A percentile compares a stretch with the other conserved stretches of the same genome.
phyloP scores from a whole-genome alignment of 768 basidiomycete species.

The Tricholoma sp. region DNA sequence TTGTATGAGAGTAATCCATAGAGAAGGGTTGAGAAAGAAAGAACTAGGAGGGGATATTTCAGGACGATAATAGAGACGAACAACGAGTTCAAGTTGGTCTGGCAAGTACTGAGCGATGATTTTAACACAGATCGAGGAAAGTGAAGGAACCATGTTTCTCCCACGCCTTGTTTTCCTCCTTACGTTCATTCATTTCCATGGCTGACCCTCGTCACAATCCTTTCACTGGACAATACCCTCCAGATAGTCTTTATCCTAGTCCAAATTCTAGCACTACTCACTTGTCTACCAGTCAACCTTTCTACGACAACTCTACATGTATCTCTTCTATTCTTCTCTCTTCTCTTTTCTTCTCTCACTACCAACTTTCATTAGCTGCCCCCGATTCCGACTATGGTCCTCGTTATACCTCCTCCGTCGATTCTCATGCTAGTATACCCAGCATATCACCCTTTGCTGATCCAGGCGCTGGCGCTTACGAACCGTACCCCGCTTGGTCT shows the following conservation, averaged over 20 bases:
- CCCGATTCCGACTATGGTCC: slow-evolving; percentile 33
- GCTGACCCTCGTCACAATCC: slow-evolving; percentile 23
- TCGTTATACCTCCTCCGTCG: slow-evolving; percentile 53
- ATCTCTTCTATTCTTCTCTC: slow-evolving; percentile 1
- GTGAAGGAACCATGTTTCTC: slow-evolving; percentile 37
- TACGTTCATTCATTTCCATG: slow-evolving; percentile 16
- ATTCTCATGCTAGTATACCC: slow-evolving; percentile 55
- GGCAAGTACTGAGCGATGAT: slow-evolving; percentile 37
- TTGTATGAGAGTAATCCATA: slow-evolving; percentile 62
- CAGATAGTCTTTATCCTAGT: slow-evolving; percentile 48
- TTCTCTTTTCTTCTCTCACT: slow-evolving; percentile 3
- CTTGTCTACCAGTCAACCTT: slow-evolving; percentile 42
- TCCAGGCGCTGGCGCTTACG: slow-evolving; percentile 42
- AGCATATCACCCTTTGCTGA: slow-evolving; percentile 58
- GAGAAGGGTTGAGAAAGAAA: slow-evolving; percentile 44
- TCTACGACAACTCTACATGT: slow-evolving; percentile 26
- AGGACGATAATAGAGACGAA: slow-evolving; percentile 14
- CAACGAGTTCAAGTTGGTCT: slow-evolving; percentile 37
- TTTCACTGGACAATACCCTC: slow-evolving; percentile 37
- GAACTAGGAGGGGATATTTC: slow-evolving; percentile 21
- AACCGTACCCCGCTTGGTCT: slow-evolving; percentile 95
- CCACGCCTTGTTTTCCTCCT: slow-evolving; percentile 6
- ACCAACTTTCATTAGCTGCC: slow-evolving; percentile 13
- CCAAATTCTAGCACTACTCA: slow-evolving; percentile 51
- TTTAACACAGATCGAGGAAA: slow-evolving; percentile 47